Evolutionary conservation across 129 eudicot genomes (phyloP).

Genomic region (Artemisia annua): DNA sequence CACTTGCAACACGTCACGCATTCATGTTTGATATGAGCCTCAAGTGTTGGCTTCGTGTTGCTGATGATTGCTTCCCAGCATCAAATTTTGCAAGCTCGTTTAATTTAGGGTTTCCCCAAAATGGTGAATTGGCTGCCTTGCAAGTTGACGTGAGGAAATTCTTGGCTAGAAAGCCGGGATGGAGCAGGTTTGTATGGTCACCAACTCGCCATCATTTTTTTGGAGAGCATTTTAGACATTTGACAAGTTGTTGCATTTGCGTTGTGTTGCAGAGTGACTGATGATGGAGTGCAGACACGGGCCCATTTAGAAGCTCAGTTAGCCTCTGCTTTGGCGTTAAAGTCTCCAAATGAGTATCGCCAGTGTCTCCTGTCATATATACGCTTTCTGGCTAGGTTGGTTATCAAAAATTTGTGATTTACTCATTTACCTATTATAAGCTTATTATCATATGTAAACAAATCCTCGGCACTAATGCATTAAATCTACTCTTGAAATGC

Average conservation of each 20-base stretch:
- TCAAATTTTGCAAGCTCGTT: slow-evolving; percentile 94
- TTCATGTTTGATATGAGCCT: slow-evolving; percentile 85
- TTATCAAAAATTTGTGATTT: neutral
- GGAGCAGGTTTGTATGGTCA: slow-evolving; percentile 71
- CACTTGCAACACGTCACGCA: slow-evolving; percentile 89
- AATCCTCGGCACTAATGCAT: neutral
- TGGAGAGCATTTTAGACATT: slow-evolving; percentile 7
- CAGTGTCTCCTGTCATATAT: slow-evolving; percentile 90
- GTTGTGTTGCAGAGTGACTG: slow-evolving; percentile 70
- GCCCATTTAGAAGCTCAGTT: slow-evolving; percentile 94
- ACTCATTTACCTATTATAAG: neutral
- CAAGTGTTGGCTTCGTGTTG: slow-evolving; percentile 97
- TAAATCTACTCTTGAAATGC: neutral
- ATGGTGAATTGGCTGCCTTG: slow-evolving; percentile 89
- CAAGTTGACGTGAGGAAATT: slow-evolving; percentile 93
- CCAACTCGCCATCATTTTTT: neutral
- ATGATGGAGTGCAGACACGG: slow-evolving; percentile 97
- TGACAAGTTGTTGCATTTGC: slow-evolving; percentile 9
- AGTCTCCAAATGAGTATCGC: slow-evolving; percentile 89
- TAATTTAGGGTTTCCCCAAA: slow-evolving; percentile 73
- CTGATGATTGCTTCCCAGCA: slow-evolving; percentile 91
- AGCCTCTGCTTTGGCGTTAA: slow-evolving; percentile 85
- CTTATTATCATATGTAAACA: neutral
- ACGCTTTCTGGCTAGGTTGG: slow-evolving; percentile 89
- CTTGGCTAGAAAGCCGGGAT: slow-evolving; percentile 92